Conservation (phyloP, 495 filamentous ascomycete species). For the Penicillium paradoxum region DNA sequence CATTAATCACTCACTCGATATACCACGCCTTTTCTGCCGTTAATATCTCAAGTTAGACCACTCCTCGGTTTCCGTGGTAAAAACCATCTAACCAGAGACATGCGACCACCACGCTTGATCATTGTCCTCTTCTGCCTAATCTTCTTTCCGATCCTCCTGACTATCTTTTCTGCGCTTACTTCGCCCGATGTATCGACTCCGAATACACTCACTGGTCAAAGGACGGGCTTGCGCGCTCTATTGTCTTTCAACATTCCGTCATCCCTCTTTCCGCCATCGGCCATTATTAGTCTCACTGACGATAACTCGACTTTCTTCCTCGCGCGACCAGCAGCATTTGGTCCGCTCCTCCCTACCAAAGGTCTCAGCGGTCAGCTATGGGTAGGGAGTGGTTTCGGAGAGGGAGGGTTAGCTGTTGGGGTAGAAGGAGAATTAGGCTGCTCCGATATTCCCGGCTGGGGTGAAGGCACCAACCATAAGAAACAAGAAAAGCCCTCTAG, state of each 20-base stretch:
- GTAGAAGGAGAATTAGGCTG: slow-evolving; percentile 90
- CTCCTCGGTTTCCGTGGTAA: neutral
- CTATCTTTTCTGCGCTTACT: slow-evolving; percentile 46
- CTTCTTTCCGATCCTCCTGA: slow-evolving; percentile 49
- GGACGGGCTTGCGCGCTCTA: slow-evolving; percentile 46
- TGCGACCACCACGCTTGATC: slow-evolving; percentile 53
- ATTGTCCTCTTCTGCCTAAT: slow-evolving; percentile 50
- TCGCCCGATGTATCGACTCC: slow-evolving; percentile 37
- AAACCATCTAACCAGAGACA: slow-evolving; percentile 26
- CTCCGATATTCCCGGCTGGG: slow-evolving; percentile 95
- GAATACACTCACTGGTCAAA: slow-evolving; percentile 36
- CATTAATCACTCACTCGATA: slow-evolving; percentile 12
- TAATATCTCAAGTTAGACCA: neutral
- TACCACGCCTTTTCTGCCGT: neutral
- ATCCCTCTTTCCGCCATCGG: slow-evolving; percentile 88
- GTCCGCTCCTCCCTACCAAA: slow-evolving; percentile 66
- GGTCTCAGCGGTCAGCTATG: slow-evolving; percentile 82
- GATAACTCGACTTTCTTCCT: slow-evolving; percentile 97
- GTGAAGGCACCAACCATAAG: slow-evolving; percentile 43
- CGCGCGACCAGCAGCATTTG: slow-evolving; percentile 89
- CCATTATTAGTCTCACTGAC: slow-evolving; percentile 92
- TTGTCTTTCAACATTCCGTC: slow-evolving; percentile 63
- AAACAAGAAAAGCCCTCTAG: slow-evolving; percentile 23
- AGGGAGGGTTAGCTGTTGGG: slow-evolving; percentile 52
- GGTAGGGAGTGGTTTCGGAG: slow-evolving; percentile 85